phyloP scores from a whole-genome alignment of 2,329 filamentous ascomycete genomes.

The Phialophora verrucosa region DNA sequence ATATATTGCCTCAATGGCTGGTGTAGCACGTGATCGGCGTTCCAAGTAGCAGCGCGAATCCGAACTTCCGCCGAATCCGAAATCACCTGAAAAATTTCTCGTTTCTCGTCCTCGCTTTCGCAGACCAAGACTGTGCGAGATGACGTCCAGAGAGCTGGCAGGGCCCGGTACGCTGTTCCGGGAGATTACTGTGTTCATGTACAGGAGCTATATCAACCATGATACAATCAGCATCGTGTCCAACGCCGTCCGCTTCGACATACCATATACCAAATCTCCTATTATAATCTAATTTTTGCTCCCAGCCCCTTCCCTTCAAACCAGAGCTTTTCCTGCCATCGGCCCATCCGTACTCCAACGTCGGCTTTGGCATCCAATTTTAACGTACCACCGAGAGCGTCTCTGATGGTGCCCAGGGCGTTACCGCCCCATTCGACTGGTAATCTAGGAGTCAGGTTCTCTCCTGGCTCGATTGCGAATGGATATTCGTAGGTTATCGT shows the following conservation, averaged over 20 bases:
- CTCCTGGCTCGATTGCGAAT: constrained; percentile 77
- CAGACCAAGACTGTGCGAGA: neutral
- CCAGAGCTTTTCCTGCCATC: constrained; percentile 75
- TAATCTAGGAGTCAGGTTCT: constrained; percentile 73
- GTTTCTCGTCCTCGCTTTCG: constrained; percentile 7
- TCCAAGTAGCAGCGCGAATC: constrained; percentile 22
- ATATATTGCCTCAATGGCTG: constrained; percentile 14
- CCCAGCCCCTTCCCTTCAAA: constrained; percentile 74
- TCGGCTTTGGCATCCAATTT: constrained; percentile 78
- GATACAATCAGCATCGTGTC: constrained; percentile 1
- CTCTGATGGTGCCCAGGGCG: constrained; percentile 74
- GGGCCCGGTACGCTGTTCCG: neutral
- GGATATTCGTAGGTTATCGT: constrained; percentile 75
- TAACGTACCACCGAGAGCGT: constrained; percentile 78
- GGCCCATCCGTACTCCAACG: constrained; percentile 74
- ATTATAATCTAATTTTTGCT: constrained; percentile 63
- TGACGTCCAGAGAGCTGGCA: neutral
- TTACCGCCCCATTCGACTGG: constrained; percentile 87
- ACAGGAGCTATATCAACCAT: constrained; percentile 1
- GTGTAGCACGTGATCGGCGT: constrained; percentile 29
- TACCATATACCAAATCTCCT: constrained; percentile 8
- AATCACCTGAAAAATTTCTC: constrained; percentile 16
- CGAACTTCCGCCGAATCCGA: constrained; percentile 20
- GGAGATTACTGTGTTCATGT: constrained; percentile 1
- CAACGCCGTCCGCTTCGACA: constrained; percentile 1